phyloP scores from a whole-genome alignment of 352 stramenopile genomes.

The Globisporangium spiculum region DNA sequence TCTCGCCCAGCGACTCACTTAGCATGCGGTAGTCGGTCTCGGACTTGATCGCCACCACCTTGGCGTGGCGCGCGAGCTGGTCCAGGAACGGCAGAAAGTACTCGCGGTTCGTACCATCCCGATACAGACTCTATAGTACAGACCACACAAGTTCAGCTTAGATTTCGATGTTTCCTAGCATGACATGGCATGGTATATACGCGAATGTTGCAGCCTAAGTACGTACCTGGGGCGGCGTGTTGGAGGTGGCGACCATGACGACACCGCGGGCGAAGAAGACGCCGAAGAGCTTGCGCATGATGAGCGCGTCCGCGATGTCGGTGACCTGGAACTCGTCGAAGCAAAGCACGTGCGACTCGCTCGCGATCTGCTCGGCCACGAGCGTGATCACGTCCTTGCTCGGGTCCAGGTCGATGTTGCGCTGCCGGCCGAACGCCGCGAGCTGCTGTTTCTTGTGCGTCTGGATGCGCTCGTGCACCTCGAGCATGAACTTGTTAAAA shows the following conservation, averaged over 20 bases:
- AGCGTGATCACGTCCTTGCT: slow-evolving; percentile 66
- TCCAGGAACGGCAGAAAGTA: slow-evolving; percentile 98
- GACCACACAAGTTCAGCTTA: not conserved
- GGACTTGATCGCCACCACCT: slow-evolving; percentile 65
- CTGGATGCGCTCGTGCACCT: slow-evolving; percentile 93
- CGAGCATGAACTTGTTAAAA: slow-evolving; percentile 97
- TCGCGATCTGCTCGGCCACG: slow-evolving; percentile 85
- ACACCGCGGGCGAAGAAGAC: slow-evolving; percentile 88
- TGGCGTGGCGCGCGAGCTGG: slow-evolving; percentile 89
- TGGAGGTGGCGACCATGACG: slow-evolving; percentile 96
- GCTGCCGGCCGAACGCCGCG: slow-evolving; percentile 68
- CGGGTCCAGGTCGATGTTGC: slow-evolving; percentile 81
- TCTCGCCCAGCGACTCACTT: slow-evolving; percentile 26
- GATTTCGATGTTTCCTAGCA: not conserved
- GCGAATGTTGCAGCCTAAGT: not conserved
- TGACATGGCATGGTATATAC: not conserved
- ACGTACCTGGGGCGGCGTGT: slow-evolving; percentile 71
- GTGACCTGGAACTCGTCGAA: slow-evolving; percentile 99
- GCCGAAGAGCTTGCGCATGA: slow-evolving; percentile 94
- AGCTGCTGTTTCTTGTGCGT: slow-evolving; percentile 87
- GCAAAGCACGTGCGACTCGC: slow-evolving; percentile 91
- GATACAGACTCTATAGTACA: slow-evolving; percentile 87
- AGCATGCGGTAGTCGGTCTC: slow-evolving; percentile 74
- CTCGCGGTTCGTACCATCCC: slow-evolving; percentile 93
- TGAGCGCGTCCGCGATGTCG: slow-evolving; percentile 96